phyloP scores from a whole-genome alignment of 495 filamentous ascomycete genomes.

The Aspergillus diversus region DNA sequence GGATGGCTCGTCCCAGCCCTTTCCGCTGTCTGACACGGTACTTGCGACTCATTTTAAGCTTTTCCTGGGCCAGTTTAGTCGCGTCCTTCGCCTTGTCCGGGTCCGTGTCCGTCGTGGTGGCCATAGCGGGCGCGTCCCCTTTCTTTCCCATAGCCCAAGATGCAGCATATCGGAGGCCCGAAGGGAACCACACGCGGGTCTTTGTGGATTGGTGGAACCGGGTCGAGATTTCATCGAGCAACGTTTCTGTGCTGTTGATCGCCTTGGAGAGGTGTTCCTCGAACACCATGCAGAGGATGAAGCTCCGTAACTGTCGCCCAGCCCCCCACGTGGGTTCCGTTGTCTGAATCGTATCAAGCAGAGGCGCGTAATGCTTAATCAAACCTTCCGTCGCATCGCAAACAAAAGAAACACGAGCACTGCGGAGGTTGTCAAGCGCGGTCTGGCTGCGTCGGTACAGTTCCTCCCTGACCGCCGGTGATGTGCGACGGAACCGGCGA shows the following conservation, averaged over 20 bases:
- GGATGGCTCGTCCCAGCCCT: slow-evolving; percentile 20
- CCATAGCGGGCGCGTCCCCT: slow-evolving; percentile 23
- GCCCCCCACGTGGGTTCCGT: not conserved
- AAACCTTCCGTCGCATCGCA: slow-evolving; percentile 21
- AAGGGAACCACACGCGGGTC: slow-evolving; percentile 25
- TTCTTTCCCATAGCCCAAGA: slow-evolving; percentile 24
- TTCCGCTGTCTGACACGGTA: slow-evolving; percentile 23
- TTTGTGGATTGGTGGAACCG: slow-evolving; percentile 18
- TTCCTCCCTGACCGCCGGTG: slow-evolving; percentile 17
- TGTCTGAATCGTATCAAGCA: not conserved
- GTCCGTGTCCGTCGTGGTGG: slow-evolving; percentile 18
- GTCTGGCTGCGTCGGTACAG: slow-evolving; percentile 15
- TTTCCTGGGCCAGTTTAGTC: slow-evolving; percentile 26
- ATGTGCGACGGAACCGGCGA: slow-evolving; percentile 19
- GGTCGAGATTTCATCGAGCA: slow-evolving; percentile 17
- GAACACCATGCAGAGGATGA: slow-evolving; percentile 31
- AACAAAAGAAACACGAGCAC: slow-evolving; percentile 20
- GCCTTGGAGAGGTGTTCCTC: slow-evolving; percentile 26
- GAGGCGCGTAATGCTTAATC: slow-evolving; percentile 7
- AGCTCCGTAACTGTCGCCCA: slow-evolving; percentile 3
- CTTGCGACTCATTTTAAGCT: slow-evolving; percentile 26
- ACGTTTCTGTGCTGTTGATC: slow-evolving; percentile 20
- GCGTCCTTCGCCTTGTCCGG: slow-evolving; percentile 24
- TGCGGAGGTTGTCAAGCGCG: slow-evolving; percentile 16
- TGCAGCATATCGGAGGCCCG: slow-evolving; percentile 21